Base-by-base conservation (phyloP, 1,284 basidiomycete species). In the Mrakiaceae sp. region DNA sequence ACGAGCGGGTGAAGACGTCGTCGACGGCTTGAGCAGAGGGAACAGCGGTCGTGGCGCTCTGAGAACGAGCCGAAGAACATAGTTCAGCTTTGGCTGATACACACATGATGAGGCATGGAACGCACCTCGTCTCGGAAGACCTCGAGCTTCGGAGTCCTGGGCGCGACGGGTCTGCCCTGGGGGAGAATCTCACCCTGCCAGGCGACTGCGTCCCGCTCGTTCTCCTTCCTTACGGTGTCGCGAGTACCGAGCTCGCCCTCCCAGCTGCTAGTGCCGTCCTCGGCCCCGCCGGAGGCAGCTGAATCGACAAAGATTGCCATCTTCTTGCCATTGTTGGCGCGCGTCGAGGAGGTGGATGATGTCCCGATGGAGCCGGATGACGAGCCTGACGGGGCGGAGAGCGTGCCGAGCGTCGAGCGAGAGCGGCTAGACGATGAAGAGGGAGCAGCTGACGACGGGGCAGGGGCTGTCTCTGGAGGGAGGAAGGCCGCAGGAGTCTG, bases 121-220 rank as follows among this genome's bases (percentile, higher is more conserved):
- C 75, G 69, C 61, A 77, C 78, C 27, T 74, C 70, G 68, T 81
- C 80, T 53, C 77, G 73, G 70, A 80, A 81, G 0, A 81, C 78
- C 62, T 79, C 78, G n/a, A 81, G 72, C 69, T 79, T 79, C 11
- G 78, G 76, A 4, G 77, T 78, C 10, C 76, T 72, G 4, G 76
- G 73, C 7, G 74, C 73, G 2, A 72, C 14, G 39, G 52, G 59
- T 47, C 58, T 47, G 40, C 63, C 60, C 40, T 60, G 62, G 39
- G 73, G 75, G 62, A 81, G 66, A 6, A 77, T 76, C 71, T 80
- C 79, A 5, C 79, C 80, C 61, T 74, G 76, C 79, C 79, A 80
- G 0, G 76, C 72, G 10, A 71, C 74, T 16, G 78, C 75, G 63
- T 79, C 78, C 9, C 76, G 68, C 1, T 73, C 72, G 69, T 81